These are phyloP conservation scores for Trametes sanguinea DNA, from an alignment of 768 basidiomycete species.

Conservation along the genomic window DNA sequence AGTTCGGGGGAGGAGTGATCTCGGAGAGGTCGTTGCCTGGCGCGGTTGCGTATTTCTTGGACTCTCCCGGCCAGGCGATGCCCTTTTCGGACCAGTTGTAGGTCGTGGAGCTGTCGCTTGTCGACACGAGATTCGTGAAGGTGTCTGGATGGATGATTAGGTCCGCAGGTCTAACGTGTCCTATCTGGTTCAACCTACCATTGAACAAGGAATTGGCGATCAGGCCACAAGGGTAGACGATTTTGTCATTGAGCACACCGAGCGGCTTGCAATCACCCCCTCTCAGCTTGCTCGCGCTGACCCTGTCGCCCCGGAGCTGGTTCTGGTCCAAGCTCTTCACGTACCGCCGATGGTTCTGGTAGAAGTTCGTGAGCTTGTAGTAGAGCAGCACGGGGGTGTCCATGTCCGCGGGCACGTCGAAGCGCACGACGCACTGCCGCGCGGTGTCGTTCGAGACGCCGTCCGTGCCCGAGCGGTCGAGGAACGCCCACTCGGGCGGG, in stretches of 20 bases:
- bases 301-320: conserved; percentile 78
- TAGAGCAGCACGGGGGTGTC: conserved; percentile 81
- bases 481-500: conserved; percentile 76
- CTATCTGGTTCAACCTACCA: conserved; percentile 71
- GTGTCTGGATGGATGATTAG: conserved; percentile 58
- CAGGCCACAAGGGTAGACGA: conserved; percentile 92
- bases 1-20: conserved; percentile 93
- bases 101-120: conserved; percentile 43
- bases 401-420: conserved; percentile 80
- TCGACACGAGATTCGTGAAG: conserved; percentile 60
- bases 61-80: conserved; percentile 96
- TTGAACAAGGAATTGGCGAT: conserved; percentile 98
- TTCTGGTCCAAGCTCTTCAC: conserved; percentile 86
- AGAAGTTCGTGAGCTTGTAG: conserved; percentile 96
- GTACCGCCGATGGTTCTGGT: conserved; percentile 97
- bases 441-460: conserved; percentile 43
- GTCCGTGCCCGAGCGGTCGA: conserved; percentile 53
- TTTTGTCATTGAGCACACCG: conserved; percentile 47
- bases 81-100: conserved; percentile 77
- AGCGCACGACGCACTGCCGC: conserved; percentile 75
- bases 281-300: conserved; percentile 50
- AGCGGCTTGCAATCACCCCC: conserved; percentile 89
- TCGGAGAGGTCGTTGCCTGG: conserved; percentile 64
- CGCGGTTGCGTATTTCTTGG: conserved; percentile 78
- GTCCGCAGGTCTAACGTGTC: no score